Evolutionary conservation across 2,329 filamentous ascomycete genomes (phyloP), one percentile per base, ranked within the genome.

Genomic region (Colletotrichum tamarilloi): DNA sequence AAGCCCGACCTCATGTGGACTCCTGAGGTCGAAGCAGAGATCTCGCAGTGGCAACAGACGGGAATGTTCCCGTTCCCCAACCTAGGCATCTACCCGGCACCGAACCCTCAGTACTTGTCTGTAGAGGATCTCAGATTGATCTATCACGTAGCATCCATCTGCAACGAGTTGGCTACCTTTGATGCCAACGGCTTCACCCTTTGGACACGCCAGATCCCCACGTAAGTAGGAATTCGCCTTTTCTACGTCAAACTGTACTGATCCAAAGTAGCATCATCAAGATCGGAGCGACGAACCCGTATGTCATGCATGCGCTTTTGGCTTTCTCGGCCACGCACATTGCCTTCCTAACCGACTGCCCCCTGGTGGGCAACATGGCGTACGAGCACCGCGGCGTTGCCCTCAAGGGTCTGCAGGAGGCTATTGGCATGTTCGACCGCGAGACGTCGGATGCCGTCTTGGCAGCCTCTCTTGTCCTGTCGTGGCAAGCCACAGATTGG

Each of bases 401-500:
- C 12, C 87, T 98, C 73, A 95, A 94, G 78, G 96, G 96, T 3
- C 86, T 98, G 60, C 95, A 98, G 79, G 93, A 95, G 79, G 95
- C 95, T 32, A 95, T 98, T 77, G 91, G 92, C 57, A 89, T 89
- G 24, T 98, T 98, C 83, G 97, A 94, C 2, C 92, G 91, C 77
- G 91, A 93, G 65, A 97, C 95, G 74, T 96, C 95, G 2, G 96
- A 99, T 83, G 95, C 95, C 56, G 92, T 98, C 75, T 89, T 99
- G 67, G 96, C 95, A 30, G 94, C 95, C 38, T 98, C 96, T 30
- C 91, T 98, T 57, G 90, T 98, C 60, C 89, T 99, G 62, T 97
- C 95, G 49, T 98, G 97, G 95, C 96, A 98, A 85, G 94, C 95
- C 68, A 97, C 93, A 73, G 96, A 98, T 85, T 98, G 95, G 96